Conservation (phyloP, 345 rosid species). For the Salix viminalis region DNA sequence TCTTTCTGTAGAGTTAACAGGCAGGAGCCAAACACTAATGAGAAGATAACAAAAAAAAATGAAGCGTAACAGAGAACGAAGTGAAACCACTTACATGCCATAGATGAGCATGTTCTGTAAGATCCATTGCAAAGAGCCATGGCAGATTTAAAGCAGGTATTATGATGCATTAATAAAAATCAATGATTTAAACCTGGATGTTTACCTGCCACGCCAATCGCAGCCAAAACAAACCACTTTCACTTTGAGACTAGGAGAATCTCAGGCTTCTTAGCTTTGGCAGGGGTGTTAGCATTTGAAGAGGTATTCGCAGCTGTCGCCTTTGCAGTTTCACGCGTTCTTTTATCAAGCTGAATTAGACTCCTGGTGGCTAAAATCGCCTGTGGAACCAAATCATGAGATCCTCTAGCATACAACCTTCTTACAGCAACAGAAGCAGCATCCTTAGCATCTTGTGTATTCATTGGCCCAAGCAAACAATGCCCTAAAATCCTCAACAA, state of each 20-base stretch:
- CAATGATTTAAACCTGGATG: background rate
- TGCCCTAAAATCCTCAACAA: slow-evolving; percentile 72
- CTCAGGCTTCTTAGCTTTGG: slow-evolving; percentile 80
- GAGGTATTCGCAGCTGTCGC: slow-evolving; percentile 30
- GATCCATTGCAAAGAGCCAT: background rate
- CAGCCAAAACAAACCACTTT: slow-evolving; percentile 28
- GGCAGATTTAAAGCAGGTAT: background rate
- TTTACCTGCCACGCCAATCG: slow-evolving; percentile 32
- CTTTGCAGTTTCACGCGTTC: slow-evolving; percentile 52
- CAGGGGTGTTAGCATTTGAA: slow-evolving; percentile 77
- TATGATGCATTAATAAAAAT: background rate
- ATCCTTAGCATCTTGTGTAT: slow-evolving; percentile 67
- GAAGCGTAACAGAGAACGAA: too few species aligned
- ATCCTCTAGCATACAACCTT: slow-evolving; percentile 79
- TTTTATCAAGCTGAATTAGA: slow-evolving; percentile 75
- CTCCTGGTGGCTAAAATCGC: slow-evolving; percentile 81
- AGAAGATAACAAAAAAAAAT: too few species aligned
- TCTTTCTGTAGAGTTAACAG: background rate
- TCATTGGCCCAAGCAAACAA: slow-evolving; percentile 79
- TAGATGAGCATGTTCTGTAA: background rate
- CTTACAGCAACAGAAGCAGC: slow-evolving; percentile 70
- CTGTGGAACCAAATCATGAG: slow-evolving; percentile 90
- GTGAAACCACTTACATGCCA: background rate
- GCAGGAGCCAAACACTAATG: too few species aligned
- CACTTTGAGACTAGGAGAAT: slow-evolving; percentile 81